Conservation (phyloP, 441 rosid species). For the Manihot esculenta region DNA sequence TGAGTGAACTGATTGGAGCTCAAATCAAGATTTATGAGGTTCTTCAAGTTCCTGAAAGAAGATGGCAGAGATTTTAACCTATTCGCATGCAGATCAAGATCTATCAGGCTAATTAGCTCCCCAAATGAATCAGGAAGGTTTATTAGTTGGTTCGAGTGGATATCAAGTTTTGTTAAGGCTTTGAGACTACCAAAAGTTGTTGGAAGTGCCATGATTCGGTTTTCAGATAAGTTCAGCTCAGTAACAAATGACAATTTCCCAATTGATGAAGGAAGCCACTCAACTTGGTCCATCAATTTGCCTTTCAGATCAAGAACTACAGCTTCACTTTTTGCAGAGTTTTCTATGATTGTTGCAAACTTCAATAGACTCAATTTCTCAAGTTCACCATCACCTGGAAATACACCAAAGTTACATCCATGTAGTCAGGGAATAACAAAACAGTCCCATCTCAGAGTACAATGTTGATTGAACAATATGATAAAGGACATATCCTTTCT, state of each 20-base stretch:
- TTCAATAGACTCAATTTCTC: constrained; percentile 58
- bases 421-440: neutral
- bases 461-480: neutral
- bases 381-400: constrained; percentile 34
- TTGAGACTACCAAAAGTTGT: constrained; percentile 39
- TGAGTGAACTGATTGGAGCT: constrained; percentile 50
- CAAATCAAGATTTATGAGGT: constrained; percentile 44
- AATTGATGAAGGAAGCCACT: constrained; percentile 69
- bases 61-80: constrained; percentile 49
- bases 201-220: constrained; percentile 63
- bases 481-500: neutral
- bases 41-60: constrained; percentile 49
- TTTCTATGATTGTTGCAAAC: constrained; percentile 56
- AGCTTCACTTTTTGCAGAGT: constrained; percentile 43
- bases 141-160: constrained; percentile 63
- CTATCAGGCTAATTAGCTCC: constrained; percentile 41
- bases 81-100: constrained; percentile 64
- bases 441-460: no score
- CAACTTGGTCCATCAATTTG: constrained; percentile 55
- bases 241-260: constrained; percentile 48
- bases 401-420: constrained; percentile 16
- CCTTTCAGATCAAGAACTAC: constrained; percentile 55
- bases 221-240: constrained; percentile 56
- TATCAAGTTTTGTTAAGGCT: constrained; percentile 47
- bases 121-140: constrained; percentile 63